A percentile compares a stretch with the other conserved stretches of the same genome.
Conservation (phyloP, 2,329 filamentous ascomycete species). For the Arthrinium phaeospermum region DNA sequence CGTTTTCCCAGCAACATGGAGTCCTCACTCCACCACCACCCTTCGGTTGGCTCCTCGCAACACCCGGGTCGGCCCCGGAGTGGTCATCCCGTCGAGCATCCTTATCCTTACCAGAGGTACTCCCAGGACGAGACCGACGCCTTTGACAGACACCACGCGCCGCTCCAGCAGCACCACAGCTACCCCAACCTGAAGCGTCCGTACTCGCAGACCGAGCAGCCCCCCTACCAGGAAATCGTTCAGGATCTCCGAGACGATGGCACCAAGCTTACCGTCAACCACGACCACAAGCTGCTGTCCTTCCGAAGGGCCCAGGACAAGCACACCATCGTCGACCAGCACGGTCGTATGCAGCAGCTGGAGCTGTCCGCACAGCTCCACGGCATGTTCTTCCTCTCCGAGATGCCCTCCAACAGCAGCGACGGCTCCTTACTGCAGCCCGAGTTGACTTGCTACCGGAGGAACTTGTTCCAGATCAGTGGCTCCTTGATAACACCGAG, state of each 20-base stretch:
- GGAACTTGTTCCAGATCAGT: conserved; percentile 95
- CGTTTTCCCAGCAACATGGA: conserved; percentile 59
- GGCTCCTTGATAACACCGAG: conserved; percentile 84
- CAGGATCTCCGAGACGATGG: conserved; percentile 65
- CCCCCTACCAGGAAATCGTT: conserved; percentile 65
- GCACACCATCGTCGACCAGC: conserved; percentile 64
- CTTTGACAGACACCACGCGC: conserved; percentile 59
- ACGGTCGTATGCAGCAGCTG: conserved; percentile 65
- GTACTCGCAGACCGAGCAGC: conserved; percentile 61
- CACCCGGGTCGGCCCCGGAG: conserved; percentile 56
- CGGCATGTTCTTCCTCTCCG: conserved; percentile 88
- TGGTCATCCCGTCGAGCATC: conserved; percentile 56
- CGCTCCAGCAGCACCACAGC: conserved; percentile 55
- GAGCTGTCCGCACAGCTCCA: conserved; percentile 76
- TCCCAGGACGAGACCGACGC: conserved; percentile 59
- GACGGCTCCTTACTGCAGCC: conserved; percentile 68
- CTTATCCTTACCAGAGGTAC: conserved; percentile 61
- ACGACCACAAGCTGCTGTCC: conserved; percentile 65
- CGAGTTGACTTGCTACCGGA: conserved; percentile 93
- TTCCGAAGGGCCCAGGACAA: conserved; percentile 65
- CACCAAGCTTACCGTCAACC: conserved; percentile 61
- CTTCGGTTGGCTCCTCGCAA: conserved; percentile 51
- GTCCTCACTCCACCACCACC: conserved; percentile 51
- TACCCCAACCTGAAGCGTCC: conserved; percentile 63
- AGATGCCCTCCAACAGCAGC: conserved; percentile 70